Conservation (phyloP, 345 rosid genomes). For the Citrus sinensis region DNA sequence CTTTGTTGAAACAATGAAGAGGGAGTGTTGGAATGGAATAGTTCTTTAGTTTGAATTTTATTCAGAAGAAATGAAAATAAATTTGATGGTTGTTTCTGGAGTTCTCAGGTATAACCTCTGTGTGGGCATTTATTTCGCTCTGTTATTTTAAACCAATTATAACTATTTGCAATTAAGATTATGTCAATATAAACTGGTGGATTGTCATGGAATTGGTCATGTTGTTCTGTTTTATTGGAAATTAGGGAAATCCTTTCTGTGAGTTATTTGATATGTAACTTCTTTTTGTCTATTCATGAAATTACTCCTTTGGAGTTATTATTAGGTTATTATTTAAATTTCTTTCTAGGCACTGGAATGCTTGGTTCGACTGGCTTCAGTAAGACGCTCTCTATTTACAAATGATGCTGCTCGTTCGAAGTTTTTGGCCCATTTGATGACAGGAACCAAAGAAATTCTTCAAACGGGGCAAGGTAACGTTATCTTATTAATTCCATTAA, state of each 20-base stretch:
- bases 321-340: constrained; percentile 6
- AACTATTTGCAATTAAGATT: background rate
- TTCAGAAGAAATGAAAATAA: background rate
- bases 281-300: background rate
- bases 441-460: constrained; percentile 92
- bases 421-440: constrained; percentile 92
- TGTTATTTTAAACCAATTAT: constrained; percentile 9
- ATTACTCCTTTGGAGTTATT: background rate
- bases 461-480: constrained; percentile 81
- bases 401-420: constrained; percentile 83
- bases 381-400: constrained; percentile 84
- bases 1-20: background rate
- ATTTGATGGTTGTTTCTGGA: background rate
- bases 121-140: background rate
- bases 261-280: background rate
- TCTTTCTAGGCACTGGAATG: constrained; percentile 88
- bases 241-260: background rate
- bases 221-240: background rate
- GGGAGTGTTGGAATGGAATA: background rate
- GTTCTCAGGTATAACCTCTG: background rate
- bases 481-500: background rate
- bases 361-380: constrained; percentile 97
- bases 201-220: background rate
- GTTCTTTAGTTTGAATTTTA: background rate
- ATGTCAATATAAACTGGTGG: background rate